Base-by-base conservation (phyloP, 2,329 filamentous ascomycete species). In the Lojkania enalia region DNA sequence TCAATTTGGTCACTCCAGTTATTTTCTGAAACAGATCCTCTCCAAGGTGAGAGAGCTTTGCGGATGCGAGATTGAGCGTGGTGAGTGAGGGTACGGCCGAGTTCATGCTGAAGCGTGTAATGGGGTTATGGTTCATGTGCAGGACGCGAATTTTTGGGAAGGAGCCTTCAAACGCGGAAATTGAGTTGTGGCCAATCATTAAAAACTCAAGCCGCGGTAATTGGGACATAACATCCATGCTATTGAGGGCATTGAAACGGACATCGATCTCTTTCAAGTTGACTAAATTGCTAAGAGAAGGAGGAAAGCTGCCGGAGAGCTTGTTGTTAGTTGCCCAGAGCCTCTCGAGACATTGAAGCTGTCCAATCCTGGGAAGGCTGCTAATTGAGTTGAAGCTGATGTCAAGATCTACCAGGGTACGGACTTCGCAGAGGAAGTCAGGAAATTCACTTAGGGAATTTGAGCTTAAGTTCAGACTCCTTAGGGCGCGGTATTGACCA, bases 261-360 rank as follows among this genome's bases (percentile, higher is more conserved):
- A 95, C 85, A 69, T 99, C 94, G 32, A 99, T 83, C 70, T 97
- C 92, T 51, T 89, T 89, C 40, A 99, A 75, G 60, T 81, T 95
- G 35, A 80, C 73, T 5, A 97, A 74, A n/a, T 86, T 77, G 49
- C 77, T 81, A 61, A 97, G 88, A 0, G 83, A 81, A 1, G 80
- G 74, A 6, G 90, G 88, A 25, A 97, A 83, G 5, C 84, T 78
- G 2, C 88, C 88, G 15, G 81, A 80, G 12, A 99, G 75, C 49
- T 87, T 85, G 71, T 99, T 99, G 73, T 99, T 99, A 2, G 94
- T 97, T 57, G 96, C 92, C 74, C 94, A 90, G 20, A 99, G 80
- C 52, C 91, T 85, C 70, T 97, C 94, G 27, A 99, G 74, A 42
- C 85, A 88, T 46, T 79, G 83, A 46, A 99, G 73, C 43, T 84